Evolutionary conservation across 2,329 filamentous ascomycete genomes (phyloP), one percentile per base, ranked within the genome.

Genomic region (Stachybotrys echinatus): DNA sequence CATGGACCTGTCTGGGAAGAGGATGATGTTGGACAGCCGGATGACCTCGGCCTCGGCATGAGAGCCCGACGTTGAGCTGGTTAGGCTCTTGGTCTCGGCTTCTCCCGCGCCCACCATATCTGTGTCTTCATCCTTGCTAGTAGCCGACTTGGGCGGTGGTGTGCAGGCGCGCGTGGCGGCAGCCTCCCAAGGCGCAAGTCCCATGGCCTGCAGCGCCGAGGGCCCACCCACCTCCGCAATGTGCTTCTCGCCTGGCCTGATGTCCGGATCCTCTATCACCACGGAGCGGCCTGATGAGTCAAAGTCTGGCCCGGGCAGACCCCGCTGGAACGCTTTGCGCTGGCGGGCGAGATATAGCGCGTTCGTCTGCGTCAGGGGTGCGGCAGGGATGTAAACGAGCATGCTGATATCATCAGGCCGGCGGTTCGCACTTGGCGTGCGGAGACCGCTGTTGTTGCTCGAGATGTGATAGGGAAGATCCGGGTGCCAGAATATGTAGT

Each of bases 401-500:
- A 81, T 77, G 42, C 72, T 76, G 12, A 73, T 65, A 47, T 69
- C 64, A 50, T 57, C 62, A 44, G 54, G 51, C 42, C 52, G 53
- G 31, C 53, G 51, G 47, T 48, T 40, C 43, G 44, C n/a, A 10
- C 55, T 58, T 1, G 57, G 64, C 18, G 67, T 61, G 52, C 61
- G 58, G 23, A 65, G 52, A 44, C 58, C 58, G 42, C 58, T 51
- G 60, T 66, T 56, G 45, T 65, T 72, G 43, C 66, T 73, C 50
- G 72, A 73, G 59, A 81, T 77, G 56, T 78, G 76, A 61, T 81
- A 81, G 7, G 77, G 74, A 52, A 80, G 71, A 55, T 81, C 78
- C 20, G 77, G 77, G 57, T 81, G 78, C 78, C 78, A 81, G 55
- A 81, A 65, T 52, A 81, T 77, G 59, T 81, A 81, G 67, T 81